Conservation (phyloP, 192 early-diverging fungal species). For the Entophlyctis helioformis region DNA sequence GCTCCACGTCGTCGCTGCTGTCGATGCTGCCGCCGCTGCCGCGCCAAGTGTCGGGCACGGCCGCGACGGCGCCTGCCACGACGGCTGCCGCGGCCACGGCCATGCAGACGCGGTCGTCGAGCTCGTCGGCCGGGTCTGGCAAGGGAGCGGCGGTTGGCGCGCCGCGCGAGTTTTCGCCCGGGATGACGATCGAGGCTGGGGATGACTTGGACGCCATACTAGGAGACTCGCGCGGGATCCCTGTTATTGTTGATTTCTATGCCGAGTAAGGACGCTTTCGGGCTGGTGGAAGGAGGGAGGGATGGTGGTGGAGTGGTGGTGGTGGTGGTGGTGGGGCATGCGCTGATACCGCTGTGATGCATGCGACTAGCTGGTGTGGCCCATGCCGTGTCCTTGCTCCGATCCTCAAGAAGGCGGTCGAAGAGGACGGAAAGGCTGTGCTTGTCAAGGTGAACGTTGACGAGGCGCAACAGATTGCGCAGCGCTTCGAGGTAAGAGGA, state of each 20-base stretch:
- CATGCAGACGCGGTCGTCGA: too few species aligned
- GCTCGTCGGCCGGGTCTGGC: not conserved
- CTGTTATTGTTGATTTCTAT: constrained; percentile 73
- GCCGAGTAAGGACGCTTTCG: constrained; percentile 39
- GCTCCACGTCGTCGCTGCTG: too few species aligned
- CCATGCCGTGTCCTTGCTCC: constrained; percentile 72
- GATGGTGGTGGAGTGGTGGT: not conserved
- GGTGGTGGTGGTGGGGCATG: not conserved
- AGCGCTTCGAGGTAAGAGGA: constrained; percentile 47
- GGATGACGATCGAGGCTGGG: constrained; percentile 43
- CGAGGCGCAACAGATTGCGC: constrained; percentile 44
- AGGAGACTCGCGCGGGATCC: constrained; percentile 36
- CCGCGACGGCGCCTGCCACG: too few species aligned
- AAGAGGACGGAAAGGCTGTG: constrained; percentile 47
- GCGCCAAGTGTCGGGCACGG: too few species aligned
- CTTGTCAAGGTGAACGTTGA: constrained; percentile 74
- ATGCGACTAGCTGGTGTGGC: constrained; percentile 58
- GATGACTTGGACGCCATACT: constrained; percentile 49
- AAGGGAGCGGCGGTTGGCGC: not conserved
- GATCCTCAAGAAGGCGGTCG: constrained; percentile 50
- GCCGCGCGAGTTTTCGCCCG: constrained; percentile 16
- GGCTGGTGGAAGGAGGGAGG: not conserved
- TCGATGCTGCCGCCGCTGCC: too few species aligned
- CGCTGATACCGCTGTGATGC: not conserved
- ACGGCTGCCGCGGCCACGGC: too few species aligned